These are phyloP conservation scores for Cephalotrichum gorgonifer DNA, from an alignment of 2,329 filamentous ascomycete genomes.

Conservation along the genomic window DNA sequence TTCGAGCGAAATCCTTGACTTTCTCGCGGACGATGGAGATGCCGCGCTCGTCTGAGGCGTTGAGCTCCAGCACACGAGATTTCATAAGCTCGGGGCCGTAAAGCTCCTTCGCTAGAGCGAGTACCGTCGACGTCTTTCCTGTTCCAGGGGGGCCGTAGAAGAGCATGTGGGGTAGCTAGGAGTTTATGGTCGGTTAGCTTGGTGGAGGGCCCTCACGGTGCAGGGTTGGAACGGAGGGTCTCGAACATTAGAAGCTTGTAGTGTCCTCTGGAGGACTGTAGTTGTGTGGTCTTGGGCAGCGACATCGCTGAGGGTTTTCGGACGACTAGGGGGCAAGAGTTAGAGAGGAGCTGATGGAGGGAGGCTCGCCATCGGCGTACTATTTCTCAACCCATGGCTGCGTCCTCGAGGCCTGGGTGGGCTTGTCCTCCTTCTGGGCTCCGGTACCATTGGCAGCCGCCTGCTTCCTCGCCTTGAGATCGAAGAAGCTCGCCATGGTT, in stretches of 20 bases:
- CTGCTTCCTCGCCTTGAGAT: slow-evolving; percentile 81
- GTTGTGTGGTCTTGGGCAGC: slow-evolving; percentile 96
- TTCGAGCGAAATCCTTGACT: slow-evolving; percentile 95
- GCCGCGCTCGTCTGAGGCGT: slow-evolving; percentile 96
- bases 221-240: slow-evolving; percentile 1
- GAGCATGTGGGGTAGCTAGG: slow-evolving; percentile 89
- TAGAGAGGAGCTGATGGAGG: slow-evolving; percentile 10
- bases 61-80: slow-evolving; percentile 92
- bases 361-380: slow-evolving; percentile 37
- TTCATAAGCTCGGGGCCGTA: slow-evolving; percentile 93
- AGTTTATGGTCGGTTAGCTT: slow-evolving; percentile 9
- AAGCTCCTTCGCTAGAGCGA: slow-evolving; percentile 93
- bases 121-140: slow-evolving; percentile 94
- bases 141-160: slow-evolving; percentile 98
- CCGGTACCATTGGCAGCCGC: slow-evolving; percentile 49
- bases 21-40: slow-evolving; percentile 96
- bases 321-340: slow-evolving; percentile 51
- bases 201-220: background rate
- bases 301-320: slow-evolving; percentile 88
- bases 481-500: slow-evolving; percentile 84
- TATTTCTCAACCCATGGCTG: slow-evolving; percentile 99
- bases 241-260: slow-evolving; percentile 83
- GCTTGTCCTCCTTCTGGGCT: slow-evolving; percentile 54
- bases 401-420: slow-evolving; percentile 50
- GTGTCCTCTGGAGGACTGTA: slow-evolving; percentile 78